A percentile compares a stretch with the other conserved stretches of the same genome.
These are phyloP conservation scores for Lentinula novae-zelandiae DNA, from an alignment of 1,284 basidiomycete species.

Conservation along the genomic window DNA sequence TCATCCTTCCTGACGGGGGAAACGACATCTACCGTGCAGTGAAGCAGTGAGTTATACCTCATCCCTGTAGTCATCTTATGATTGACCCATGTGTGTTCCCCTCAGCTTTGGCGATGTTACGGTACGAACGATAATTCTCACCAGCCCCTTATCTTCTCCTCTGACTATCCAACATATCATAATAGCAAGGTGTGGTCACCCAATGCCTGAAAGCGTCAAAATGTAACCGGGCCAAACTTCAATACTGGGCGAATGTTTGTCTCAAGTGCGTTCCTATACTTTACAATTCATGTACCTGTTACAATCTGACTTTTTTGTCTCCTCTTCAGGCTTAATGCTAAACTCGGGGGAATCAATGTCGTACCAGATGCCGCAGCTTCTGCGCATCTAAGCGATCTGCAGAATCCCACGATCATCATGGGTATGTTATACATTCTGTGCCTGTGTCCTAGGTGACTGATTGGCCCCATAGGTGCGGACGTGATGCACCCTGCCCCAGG, in stretches of 20 bases:
- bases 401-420: constrained; percentile 75
- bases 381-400: constrained; percentile 55
- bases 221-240: constrained; percentile 58
- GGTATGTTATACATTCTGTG: constrained; percentile 31
- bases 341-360: constrained; percentile 77
- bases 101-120: background rate
- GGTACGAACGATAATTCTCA: background rate
- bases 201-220: constrained; percentile 69
- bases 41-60: constrained; percentile 35
- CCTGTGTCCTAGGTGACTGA: too few relatives aligned
- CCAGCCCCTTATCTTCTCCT: background rate
- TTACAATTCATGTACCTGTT: too few relatives aligned
- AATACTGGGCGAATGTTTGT: constrained; percentile 76
- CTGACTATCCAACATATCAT: background rate
- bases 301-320: background rate
- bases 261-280: constrained; percentile 40
- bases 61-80: background rate
- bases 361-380: constrained; percentile 63
- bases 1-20: constrained; percentile 41
- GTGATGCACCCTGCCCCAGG: constrained; percentile 67
- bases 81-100: background rate
- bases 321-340: constrained; percentile 67
- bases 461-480: constrained; percentile 48
- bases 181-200: constrained; percentile 57
- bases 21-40: constrained; percentile 42